Evolutionary conservation across 495 filamentous ascomycete genomes (phyloP).

Genomic region (Glarea lozoyensis): DNA sequence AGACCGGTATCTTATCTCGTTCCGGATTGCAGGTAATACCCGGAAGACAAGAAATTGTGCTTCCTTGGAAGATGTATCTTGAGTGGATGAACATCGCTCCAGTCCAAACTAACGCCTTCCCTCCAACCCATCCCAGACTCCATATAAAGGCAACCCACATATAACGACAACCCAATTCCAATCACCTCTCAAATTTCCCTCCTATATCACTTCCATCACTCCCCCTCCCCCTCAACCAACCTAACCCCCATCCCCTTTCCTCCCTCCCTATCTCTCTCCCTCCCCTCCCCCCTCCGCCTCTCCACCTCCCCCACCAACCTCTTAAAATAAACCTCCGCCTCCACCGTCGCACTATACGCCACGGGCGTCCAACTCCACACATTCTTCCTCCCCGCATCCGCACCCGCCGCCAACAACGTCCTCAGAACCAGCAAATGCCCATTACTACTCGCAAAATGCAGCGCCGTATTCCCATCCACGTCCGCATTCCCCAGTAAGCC

Average conservation of each 20-base stretch:
- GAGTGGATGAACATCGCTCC: no score
- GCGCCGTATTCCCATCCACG: slow-evolving; percentile 62
- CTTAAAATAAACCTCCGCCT: slow-evolving; percentile 53
- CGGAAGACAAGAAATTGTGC: no score
- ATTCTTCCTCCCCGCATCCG: slow-evolving; percentile 56
- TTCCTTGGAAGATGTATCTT: no score
- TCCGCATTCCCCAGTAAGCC: slow-evolving; percentile 38
- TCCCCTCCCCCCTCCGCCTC: slow-evolving; percentile 23
- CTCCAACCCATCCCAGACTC: no score
- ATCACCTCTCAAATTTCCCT: no score
- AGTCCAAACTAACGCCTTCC: no score
- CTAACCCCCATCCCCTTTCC: not conserved
- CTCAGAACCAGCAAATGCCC: slow-evolving; percentile 67
- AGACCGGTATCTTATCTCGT: no score
- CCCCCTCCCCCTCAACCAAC: no score
- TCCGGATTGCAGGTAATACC: no score
- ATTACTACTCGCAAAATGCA: slow-evolving; percentile 59
- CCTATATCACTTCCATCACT: no score
- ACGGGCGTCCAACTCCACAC: slow-evolving; percentile 63
- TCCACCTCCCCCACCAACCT: slow-evolving; percentile 20
- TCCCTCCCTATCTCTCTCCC: slow-evolving; percentile 11
- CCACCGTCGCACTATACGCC: slow-evolving; percentile 61
- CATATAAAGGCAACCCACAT: no score
- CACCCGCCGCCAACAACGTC: slow-evolving; percentile 59
- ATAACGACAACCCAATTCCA: no score